These are phyloP conservation scores for Talinum fruticosum DNA, from an alignment of 148 eudicot species.

Conservation along the genomic window DNA sequence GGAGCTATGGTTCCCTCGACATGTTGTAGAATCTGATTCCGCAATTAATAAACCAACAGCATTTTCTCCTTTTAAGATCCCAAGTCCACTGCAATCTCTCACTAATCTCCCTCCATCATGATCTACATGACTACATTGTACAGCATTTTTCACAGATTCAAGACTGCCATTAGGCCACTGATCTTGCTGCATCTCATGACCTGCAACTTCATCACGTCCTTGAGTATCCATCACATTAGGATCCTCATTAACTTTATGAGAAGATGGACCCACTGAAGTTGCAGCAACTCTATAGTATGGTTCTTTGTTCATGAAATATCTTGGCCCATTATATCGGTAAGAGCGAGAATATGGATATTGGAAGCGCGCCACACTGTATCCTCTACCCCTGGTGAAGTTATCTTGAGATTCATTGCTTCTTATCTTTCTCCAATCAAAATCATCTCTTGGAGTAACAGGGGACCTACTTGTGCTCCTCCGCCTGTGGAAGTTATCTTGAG, in stretches of 20 bases:
- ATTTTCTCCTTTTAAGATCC: slow-evolving; percentile 7
- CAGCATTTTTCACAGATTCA: not conserved
- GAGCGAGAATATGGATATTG: slow-evolving; percentile 17
- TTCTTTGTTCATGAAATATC: not conserved
- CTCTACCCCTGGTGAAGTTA: slow-evolving; percentile 14
- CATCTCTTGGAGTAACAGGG: slow-evolving; percentile 9
- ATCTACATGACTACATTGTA: not conserved
- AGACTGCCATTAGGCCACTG: not conserved
- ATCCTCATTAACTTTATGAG: not conserved
- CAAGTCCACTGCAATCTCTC: not conserved
- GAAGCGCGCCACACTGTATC: slow-evolving; percentile 12
- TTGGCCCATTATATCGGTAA: slow-evolving; percentile 4
- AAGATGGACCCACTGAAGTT: slow-evolving; percentile 2
- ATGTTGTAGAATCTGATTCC: not conserved
- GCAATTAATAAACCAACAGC: not conserved
- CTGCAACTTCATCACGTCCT: slow-evolving; percentile 5
- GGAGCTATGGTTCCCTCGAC: not conserved
- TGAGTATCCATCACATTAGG: slow-evolving; percentile 5
- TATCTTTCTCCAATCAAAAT: slow-evolving; percentile 7
- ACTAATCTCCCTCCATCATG: not conserved
- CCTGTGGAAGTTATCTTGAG: slow-evolving; percentile 14
- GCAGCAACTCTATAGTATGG: slow-evolving; percentile 11
- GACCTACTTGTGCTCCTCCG: slow-evolving; percentile 17
- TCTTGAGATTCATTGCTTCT: slow-evolving; percentile 14
- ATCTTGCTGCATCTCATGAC: slow-evolving; percentile 21